Conservation (phyloP, 352 stramenopile genomes). For the Globisporangium radiosum region DNA sequence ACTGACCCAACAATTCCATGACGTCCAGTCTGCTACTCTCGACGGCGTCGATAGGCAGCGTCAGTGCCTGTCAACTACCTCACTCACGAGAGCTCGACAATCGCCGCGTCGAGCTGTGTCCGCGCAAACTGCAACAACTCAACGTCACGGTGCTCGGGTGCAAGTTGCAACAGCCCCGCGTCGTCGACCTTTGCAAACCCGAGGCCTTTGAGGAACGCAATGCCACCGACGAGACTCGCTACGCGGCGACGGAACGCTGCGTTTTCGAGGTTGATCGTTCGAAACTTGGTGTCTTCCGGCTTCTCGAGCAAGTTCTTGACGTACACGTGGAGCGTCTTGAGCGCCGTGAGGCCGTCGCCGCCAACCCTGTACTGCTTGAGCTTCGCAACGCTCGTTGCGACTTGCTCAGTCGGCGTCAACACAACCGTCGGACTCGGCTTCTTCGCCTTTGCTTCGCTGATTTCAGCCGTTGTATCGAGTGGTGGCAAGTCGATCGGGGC, state of each 20-base stretch:
- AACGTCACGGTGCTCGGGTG: constrained; percentile 51
- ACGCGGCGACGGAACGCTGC: constrained; percentile 88
- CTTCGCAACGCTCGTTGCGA: constrained; percentile 68
- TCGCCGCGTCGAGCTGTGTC: constrained; percentile 45
- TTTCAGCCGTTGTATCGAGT: constrained; percentile 17
- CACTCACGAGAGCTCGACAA: constrained; percentile 46
- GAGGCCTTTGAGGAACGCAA: constrained; percentile 78
- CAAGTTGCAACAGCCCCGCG: constrained; percentile 59
- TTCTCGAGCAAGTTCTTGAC: constrained; percentile 87
- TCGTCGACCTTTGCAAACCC: constrained; percentile 87
- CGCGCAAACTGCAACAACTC: constrained; percentile 58
- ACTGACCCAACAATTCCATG: no score
- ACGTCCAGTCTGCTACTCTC: no score
- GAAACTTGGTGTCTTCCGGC: constrained; percentile 87
- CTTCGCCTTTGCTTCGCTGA: constrained; percentile 22
- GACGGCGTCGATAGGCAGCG: no score
- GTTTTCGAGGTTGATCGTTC: constrained; percentile 88
- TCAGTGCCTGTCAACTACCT: neutral
- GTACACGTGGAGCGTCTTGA: constrained; percentile 86
- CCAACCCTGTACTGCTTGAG: constrained; percentile 84
- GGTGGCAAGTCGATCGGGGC: constrained; percentile 50
- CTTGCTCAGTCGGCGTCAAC: constrained; percentile 49
- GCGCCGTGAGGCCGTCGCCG: constrained; percentile 66
- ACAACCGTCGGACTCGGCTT: constrained; percentile 33
- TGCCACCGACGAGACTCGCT: constrained; percentile 71